phyloP scores from a whole-genome alignment of 805 yeast genomes.

The Kazachstania viticola region DNA sequence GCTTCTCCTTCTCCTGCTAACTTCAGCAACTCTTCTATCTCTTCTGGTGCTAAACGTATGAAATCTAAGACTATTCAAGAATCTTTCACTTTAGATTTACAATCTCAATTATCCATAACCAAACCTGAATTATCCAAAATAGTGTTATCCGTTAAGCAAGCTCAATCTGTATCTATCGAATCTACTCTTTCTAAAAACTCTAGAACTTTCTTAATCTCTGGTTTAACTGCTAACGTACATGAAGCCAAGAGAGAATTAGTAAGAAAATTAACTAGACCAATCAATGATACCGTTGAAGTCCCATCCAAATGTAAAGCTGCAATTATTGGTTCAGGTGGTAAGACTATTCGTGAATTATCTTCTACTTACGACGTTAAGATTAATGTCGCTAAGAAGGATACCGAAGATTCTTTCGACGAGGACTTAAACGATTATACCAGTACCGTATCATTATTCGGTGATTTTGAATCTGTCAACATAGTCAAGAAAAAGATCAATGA shows the following conservation, averaged over 20 bases:
- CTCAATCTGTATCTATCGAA: conserved; percentile 54
- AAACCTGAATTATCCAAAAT: conserved; percentile 61
- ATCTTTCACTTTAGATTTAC: conserved; percentile 62
- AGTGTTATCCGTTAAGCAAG: conserved; percentile 47
- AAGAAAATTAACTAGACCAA: conserved; percentile 67
- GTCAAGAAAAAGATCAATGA: conserved; percentile 62
- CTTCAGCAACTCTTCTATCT: conserved; percentile 5
- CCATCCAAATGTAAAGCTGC: conserved; percentile 70
- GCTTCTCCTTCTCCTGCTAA: conserved; percentile 14
- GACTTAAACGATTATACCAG: conserved; percentile 52
- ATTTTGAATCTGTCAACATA: conserved; percentile 63
- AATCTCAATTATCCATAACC: conserved; percentile 51
- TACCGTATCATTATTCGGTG: conserved; percentile 65
- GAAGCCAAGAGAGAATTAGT: conserved; percentile 67
- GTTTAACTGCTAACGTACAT: conserved; percentile 53
- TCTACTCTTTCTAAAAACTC: conserved; percentile 70
- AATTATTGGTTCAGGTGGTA: conserved; percentile 83
- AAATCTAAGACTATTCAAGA: conserved; percentile 59
- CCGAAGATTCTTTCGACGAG: conserved; percentile 34
- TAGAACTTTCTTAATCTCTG: conserved; percentile 76
- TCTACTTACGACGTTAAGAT: conserved; percentile 64
- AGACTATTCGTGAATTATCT: conserved; percentile 66
- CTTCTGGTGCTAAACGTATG: conserved; percentile 33
- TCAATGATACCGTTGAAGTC: conserved; percentile 44
- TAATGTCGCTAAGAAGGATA: conserved; percentile 30